phyloP scores from a whole-genome alignment of 176 grass and related monocot genomes.

The Avena insularis region DNA sequence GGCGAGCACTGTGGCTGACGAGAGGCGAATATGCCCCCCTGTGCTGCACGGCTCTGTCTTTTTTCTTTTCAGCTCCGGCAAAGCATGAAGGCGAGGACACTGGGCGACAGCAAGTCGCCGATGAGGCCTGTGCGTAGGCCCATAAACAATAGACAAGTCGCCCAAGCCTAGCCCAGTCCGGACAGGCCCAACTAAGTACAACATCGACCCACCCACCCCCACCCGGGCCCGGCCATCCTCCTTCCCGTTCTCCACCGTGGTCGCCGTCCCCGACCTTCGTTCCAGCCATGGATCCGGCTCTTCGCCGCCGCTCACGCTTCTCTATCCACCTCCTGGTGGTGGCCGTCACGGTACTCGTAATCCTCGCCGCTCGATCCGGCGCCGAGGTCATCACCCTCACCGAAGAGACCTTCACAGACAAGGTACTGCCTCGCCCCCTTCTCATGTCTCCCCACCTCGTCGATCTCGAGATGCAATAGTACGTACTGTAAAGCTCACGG shows the following conservation, averaged over 20 bases:
- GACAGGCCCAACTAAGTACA: not conserved
- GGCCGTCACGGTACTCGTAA: not conserved
- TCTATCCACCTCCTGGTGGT: slow-evolving; percentile 36
- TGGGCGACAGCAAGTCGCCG: not conserved
- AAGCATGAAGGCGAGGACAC: not conserved
- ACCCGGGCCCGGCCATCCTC: not conserved
- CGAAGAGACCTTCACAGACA: slow-evolving; percentile 86
- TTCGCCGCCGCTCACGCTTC: slow-evolving; percentile 37
- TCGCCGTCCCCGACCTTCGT: slow-evolving; percentile 12
- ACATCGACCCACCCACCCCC: not conserved
- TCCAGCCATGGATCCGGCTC: slow-evolving; percentile 65
- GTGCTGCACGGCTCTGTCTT: too few relatives aligned
- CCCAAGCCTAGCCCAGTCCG: not conserved
- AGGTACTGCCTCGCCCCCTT: slow-evolving; percentile 49
- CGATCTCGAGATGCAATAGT: not conserved
- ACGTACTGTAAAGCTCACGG: not conserved
- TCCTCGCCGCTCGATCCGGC: slow-evolving; percentile 23
- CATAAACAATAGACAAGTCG: not conserved
- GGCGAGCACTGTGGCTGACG: not conserved
- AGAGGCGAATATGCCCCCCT: not conserved
- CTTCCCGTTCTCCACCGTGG: not conserved
- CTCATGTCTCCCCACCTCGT: not conserved
- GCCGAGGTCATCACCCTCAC: slow-evolving; percentile 91
- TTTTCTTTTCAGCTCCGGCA: not conserved
- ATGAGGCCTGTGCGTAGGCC: not conserved